Evolutionary conservation across 345 rosid species (phyloP), one percentile per base, ranked within the genome.

Genomic region (Limnanthes douglasii): DNA sequence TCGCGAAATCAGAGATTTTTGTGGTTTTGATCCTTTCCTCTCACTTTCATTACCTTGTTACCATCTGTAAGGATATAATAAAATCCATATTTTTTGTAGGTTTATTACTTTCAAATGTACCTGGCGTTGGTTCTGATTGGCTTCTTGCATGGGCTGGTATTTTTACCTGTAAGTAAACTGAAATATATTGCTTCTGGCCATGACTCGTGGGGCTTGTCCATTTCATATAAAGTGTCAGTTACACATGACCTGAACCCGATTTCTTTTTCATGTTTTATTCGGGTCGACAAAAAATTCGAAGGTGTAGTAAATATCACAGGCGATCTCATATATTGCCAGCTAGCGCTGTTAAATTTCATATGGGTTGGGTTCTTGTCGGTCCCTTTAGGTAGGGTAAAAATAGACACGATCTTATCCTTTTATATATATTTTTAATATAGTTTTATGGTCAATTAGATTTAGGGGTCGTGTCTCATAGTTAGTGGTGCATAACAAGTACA

Each of bases 81-180:
- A 32, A 37, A 50, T 27, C 35, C 19, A 5, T 36, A 31, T 37
- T 20, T 44, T 33, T 34, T 73, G 61, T 86, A 86, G 96, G 90
- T 80, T 44, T 86, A 86, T 59, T 86, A 86, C 75, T 86, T 86
- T 47, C 90, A 80, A 45, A 86, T 86, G 96, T 86, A 74, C 66
- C 40, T 86, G 43, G 94, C 96, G 9, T 49, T 86, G 75, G 86
- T 86, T 51, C 32, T 86, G 38, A 61, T 80, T 8, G 90, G 94
- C 39, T 86, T 86, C 71, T 54, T 86, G 62, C 96, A 86, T 15
- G 96, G 96, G 17, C 94, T 86, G 25, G 80, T 86, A 61, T 72
- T 80, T 40, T 59, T 86, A 60, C 96, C 96, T 0, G 96, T 80
- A 72, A 73, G 93, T 69, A 38, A 11, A 53, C 11, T 18, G 5